phyloP scores from a whole-genome alignment of 2,329 filamentous ascomycete species.

The Pseudocercospora crystallina region DNA sequence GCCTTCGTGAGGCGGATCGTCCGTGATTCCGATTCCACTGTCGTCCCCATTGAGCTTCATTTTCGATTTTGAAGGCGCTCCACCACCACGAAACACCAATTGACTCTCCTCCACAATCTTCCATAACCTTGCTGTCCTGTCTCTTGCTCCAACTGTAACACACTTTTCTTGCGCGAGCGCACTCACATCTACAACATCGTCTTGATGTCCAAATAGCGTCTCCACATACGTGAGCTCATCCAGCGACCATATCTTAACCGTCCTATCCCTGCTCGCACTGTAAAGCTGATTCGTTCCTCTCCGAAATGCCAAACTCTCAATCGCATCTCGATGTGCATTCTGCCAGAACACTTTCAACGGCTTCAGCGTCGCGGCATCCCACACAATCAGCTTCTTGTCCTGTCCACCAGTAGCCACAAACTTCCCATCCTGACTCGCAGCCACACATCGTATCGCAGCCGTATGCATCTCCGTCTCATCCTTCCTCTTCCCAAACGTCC shows the following conservation, averaged over 20 bases:
- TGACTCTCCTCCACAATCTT: constrained; percentile 95
- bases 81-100: constrained; percentile 88
- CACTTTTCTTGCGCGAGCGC: constrained; percentile 84
- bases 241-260: constrained; percentile 92
- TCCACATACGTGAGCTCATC: constrained; percentile 93
- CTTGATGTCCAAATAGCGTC: constrained; percentile 94
- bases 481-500: constrained; percentile 61
- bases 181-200: constrained; percentile 80
- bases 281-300: constrained; percentile 77
- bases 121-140: constrained; percentile 90
- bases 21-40: constrained; percentile 35
- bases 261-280: constrained; percentile 85
- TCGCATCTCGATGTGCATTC: constrained; percentile 83
- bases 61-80: constrained; percentile 40
- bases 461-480: constrained; percentile 69
- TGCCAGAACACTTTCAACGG: constrained; percentile 83
- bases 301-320: constrained; percentile 82
- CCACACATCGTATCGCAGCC: constrained; percentile 76
- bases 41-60: constrained; percentile 50
- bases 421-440: constrained; percentile 83
- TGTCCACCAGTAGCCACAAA: constrained; percentile 87
- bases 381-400: constrained; percentile 82
- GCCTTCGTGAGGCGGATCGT: constrained; percentile 64
- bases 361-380: constrained; percentile 76
- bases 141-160: constrained; percentile 83